Evolutionary conservation across 2,329 filamentous ascomycete species (phyloP).

Genomic region (Cladophialophora chaetospira): DNA sequence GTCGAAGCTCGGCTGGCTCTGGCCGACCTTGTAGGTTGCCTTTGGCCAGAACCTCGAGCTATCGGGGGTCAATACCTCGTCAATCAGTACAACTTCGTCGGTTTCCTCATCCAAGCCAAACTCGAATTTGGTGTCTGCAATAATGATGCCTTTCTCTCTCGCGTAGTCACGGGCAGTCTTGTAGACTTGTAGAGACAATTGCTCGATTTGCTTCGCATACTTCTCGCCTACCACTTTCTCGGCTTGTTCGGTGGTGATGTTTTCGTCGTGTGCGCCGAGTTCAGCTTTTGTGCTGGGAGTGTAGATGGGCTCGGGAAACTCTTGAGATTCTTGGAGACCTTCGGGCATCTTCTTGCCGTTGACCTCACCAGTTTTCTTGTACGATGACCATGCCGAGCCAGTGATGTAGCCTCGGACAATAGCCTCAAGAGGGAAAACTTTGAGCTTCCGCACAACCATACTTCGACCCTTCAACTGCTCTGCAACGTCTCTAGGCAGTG

Average conservation of each 20-base stretch:
- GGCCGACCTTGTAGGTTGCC: conserved; percentile 70
- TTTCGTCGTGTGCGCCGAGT: conserved; percentile 77
- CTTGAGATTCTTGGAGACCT: conserved; percentile 70
- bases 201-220: conserved; percentile 66
- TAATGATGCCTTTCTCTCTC: conserved; percentile 68
- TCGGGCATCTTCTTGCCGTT: conserved; percentile 71
- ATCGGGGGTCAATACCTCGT: conserved; percentile 84
- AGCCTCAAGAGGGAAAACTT: conserved; percentile 76
- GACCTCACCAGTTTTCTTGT: conserved; percentile 71
- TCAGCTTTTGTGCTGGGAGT: conserved; percentile 87
- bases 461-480: conserved; percentile 56
- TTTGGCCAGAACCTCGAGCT: conserved; percentile 85
- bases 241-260: conserved; percentile 72
- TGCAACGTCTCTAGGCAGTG: conserved; percentile 40
- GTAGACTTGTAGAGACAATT: conserved; percentile 67
- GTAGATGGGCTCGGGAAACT: conserved; percentile 70
- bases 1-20: conserved; percentile 80
- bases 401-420: conserved; percentile 92
- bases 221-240: conserved; percentile 64
- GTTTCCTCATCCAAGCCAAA: conserved; percentile 69
- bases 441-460: conserved; percentile 75
- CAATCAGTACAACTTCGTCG: conserved; percentile 71
- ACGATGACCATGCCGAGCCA: conserved; percentile 80
- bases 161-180: conserved; percentile 64
- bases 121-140: conserved; percentile 77